Evolutionary conservation across 2,329 filamentous ascomycete species (phyloP).

Genomic region (Colletotrichum higginsianum): DNA sequence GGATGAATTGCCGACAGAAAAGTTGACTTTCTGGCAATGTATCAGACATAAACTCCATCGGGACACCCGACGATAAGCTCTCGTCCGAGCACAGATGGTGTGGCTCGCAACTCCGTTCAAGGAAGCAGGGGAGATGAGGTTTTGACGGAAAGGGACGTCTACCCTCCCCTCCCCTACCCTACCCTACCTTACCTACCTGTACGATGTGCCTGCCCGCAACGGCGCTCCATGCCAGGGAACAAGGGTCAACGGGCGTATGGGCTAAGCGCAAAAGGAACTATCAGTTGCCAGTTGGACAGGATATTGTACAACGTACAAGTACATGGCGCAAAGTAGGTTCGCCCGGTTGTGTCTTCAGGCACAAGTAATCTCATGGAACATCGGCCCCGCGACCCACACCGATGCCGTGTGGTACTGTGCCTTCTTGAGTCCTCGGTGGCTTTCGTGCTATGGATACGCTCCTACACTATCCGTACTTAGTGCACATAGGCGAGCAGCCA

Average conservation of each 20-base stretch:
- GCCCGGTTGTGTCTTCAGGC: background rate
- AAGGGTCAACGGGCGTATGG: background rate
- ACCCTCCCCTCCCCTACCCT: background rate
- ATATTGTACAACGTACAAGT: background rate
- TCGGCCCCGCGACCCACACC: background rate
- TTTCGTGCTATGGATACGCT: no score
- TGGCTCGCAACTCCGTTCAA: constrained; percentile 6
- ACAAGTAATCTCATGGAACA: background rate
- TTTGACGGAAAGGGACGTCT: constrained; percentile 15
- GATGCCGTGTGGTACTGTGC: no score
- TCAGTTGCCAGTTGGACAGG: background rate
- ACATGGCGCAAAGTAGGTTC: background rate
- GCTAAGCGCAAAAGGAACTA: background rate
- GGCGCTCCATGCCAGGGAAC: background rate
- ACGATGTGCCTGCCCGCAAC: background rate
- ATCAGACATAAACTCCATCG: constrained; percentile 8
- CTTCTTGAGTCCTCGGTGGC: no score
- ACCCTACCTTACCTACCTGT: no score
- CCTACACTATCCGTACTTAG: constrained; percentile 15
- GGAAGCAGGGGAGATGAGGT: background rate
- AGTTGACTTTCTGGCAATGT: constrained; percentile 24
- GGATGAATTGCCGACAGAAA: constrained; percentile 9
- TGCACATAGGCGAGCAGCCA: constrained; percentile 6
- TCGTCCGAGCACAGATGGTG: constrained; percentile 17
- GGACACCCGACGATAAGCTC: background rate